Evolutionary conservation across 108 stramenopile species (phyloP).

Genomic region (Skeletonema costatum): DNA sequence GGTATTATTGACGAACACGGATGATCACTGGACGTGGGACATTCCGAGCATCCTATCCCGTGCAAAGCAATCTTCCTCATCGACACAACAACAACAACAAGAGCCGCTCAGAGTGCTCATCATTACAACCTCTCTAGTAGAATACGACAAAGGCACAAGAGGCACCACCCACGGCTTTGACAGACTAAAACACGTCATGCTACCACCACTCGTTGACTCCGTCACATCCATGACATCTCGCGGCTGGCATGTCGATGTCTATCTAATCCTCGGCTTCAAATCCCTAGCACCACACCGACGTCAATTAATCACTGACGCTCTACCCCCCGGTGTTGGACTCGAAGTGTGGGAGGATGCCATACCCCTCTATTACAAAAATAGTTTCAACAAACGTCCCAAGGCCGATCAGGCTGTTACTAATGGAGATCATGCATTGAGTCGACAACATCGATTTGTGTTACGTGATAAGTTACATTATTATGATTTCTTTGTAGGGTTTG

Average conservation of each 20-base stretch:
- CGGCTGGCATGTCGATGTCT: constrained; percentile 80
- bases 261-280: constrained; percentile 46
- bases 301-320: constrained; percentile 46
- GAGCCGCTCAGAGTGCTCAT: constrained; percentile 23
- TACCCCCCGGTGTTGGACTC: constrained; percentile 56
- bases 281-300: constrained; percentile 52
- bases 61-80: constrained; percentile 8
- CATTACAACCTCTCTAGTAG: constrained; percentile 25
- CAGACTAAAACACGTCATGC: constrained; percentile 21
- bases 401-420: constrained; percentile 10
- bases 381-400: constrained; percentile 24
- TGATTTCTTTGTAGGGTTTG: constrained; percentile 70
- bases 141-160: constrained; percentile 46
- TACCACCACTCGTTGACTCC: constrained; percentile 22
- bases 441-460: constrained; percentile 83
- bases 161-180: constrained; percentile 30
- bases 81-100: neutral
- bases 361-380: constrained; percentile 53
- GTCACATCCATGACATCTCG: constrained; percentile 33
- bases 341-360: constrained; percentile 75
- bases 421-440: constrained; percentile 54
- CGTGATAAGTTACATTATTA: constrained; percentile 73
- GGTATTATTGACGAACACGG: too few relatives aligned
- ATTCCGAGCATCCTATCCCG: constrained; percentile 17
- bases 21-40: constrained; percentile 13